Base-by-base conservation (phyloP, 106 monocot genomes). In the Dioscorea alata region DNA sequence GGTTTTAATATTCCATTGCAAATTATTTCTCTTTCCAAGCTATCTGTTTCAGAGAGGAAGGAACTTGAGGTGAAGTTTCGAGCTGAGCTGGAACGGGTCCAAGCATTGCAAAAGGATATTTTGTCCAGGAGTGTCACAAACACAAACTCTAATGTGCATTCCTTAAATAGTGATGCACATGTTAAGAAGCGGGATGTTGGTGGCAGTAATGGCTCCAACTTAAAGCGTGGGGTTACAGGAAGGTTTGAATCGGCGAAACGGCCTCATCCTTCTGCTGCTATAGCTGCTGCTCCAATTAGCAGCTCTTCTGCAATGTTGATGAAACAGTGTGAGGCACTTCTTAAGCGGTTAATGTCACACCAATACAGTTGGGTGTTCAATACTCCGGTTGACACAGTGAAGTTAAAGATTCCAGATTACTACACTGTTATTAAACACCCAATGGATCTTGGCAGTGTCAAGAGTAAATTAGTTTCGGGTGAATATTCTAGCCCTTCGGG, bases 401-500 rank as follows among this genome's bases (percentile, higher is more conserved):
- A 89, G 69, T 57, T 92, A 24, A 85, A 92, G 15, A 75, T 97
- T 70, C 97, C 97, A 52, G 97, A 97, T 81, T 97, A 97, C 71
- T 81, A 78, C 50, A 67, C 79, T 17, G 69, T 89, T 33, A 87
- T 97, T 17, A 87, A 92, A 75, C 77, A 84, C 22, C 97, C 97
- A 49, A 97, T 97, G 97, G 97, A 97, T 89, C 63, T 97, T 24
- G 97, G 97, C 23, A 92, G 89, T 5, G 25, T 97, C 18, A 86
- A 83, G 73, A 74, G 22, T n/a, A 97, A 84, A 71, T 19, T 97
- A 63, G 61, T 28, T 57, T 82, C 76, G 8, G 84, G 89, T 59
- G 66, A 66, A 50, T 97, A 97, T 63, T 65, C 79, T 19, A 84
- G 63, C 50, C 92, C 80, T 2, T 75, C 49, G 69, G 97, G 51